Base-by-base conservation (phyloP, 2,329 filamentous ascomycete genomes). In the Cadophora gregata region DNA sequence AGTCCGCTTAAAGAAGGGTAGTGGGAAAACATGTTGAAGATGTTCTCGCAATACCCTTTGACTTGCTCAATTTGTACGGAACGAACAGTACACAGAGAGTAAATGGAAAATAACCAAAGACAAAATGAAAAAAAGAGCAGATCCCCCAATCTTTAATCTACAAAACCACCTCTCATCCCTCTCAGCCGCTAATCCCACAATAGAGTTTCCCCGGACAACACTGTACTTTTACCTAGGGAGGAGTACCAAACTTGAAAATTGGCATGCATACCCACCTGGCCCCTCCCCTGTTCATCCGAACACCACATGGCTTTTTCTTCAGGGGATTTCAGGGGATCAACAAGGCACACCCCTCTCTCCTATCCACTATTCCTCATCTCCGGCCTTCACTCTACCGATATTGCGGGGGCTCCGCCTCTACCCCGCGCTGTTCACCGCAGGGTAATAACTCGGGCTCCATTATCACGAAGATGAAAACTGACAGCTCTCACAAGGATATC, bases 341-440 rank as follows among this genome's bases (percentile, higher is more conserved):
- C 38, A 42, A 42, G 38, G 38, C 38, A 42, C n/a, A 58, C 14
- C 25, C 25, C 25, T 27, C 12, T 53, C 2, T 31, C 31, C 14
- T 27, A 24, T 25, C 24, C 38, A n/a, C 38, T 16, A 3, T 3
- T 10, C 42, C 42, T 47, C 42, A 27, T 51, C 21, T 38, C 31
- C 47, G 59, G 59, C n/a, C 45, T n/a, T 53, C n/a, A 62, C 47
- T 51, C 7, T 8, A 53, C 59, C 59, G 59, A 62, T 51, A 62
- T 62, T 36, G 45, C 27, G 59, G 59, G 59, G 59, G 29, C 36
- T 38, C 47, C 47, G 47, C 29, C n/a, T 50, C 9, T 51, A 51
- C 59, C 59, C 45, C 59, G 47, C 45, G 45, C 59, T 45, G 7
- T 14, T 42, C 36, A 12, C 36, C 14, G 36, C 42, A 21, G 42